Base-by-base conservation (phyloP, 2,329 filamentous ascomycete genomes). In the Xylaria sp. region DNA sequence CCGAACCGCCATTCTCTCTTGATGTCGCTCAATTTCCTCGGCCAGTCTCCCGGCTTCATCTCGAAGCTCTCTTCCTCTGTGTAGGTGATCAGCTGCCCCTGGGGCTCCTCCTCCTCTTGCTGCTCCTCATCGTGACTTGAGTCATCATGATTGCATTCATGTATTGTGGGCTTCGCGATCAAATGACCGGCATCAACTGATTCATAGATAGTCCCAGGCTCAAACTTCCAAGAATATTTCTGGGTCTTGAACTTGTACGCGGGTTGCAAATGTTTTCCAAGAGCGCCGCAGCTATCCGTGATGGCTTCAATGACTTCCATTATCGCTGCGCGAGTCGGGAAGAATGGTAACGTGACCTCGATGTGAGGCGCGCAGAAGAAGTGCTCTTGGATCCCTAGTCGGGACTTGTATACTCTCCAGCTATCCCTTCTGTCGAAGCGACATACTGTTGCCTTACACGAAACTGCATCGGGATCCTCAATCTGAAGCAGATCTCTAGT, bases 311-410 rank as follows among this genome's bases (percentile, higher is more conserved):
- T 60, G 28, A 71, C 25, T 12, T 69, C 69, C 44, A 48, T 71
- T 28, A 56, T 41, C 8, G 59, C 60, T n/a, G 58, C 41, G 48
- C 63, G 69, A 60, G 56, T 55, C 5, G 69, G 69, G 3, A 71
- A 51, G 18, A 37, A 61, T 13, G 69, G 63, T 18, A 71, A 39
- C n/a, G 58, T 63, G 48, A 71, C 59, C 34, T 66, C 69, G 55
- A 71, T 66, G 10, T 63, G 60, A 28, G 69, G 69, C 23, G 69
- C 69, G n/a, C 69, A 71, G 31, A 60, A 71, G 63, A 71, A 71
- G 28, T 51, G 66, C 3, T 71, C 69, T 15, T 69, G 62, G 7
- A 50, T 12, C 20, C 56, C 56, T 20, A 64, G 50, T 34, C 62
- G 58, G 13, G 69, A 66, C 46, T 69, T 68, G 44, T 65, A 66